A percentile compares a stretch with the other conserved stretches of the same genome.
phyloP scores from a whole-genome alignment of 108 stramenopile species.

The Craspedostauros australis region DNA sequence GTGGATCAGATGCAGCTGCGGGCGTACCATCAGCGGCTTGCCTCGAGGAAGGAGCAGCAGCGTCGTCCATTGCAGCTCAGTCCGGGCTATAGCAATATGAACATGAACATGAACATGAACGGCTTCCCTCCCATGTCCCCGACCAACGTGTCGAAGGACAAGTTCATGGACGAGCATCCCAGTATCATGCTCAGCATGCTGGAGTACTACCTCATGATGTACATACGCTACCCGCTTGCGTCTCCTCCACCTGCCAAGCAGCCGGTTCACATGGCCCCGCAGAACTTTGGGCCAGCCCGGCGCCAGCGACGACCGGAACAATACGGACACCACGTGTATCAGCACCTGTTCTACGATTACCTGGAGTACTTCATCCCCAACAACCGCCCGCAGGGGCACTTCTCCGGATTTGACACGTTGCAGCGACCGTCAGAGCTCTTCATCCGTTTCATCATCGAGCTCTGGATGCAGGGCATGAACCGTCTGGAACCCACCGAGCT shows the following conservation, averaged over 20 bases:
- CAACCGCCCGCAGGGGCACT: slow-evolving; percentile 2
- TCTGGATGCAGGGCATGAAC: slow-evolving; percentile 65
- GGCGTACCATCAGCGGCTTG: slow-evolving; percentile 20
- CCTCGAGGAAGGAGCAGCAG: slow-evolving; percentile 8
- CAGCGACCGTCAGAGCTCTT: slow-evolving; percentile 56
- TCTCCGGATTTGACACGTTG: slow-evolving; percentile 10
- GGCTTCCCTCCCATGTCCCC: too few relatives aligned
- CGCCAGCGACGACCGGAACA: slow-evolving; percentile 11
- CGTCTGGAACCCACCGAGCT: slow-evolving; percentile 8
- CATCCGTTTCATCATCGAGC: slow-evolving; percentile 55
- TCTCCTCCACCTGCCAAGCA: slow-evolving; percentile 14
- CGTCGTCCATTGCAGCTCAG: slow-evolving; percentile 28
- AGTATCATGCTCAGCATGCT: slow-evolving; percentile 74
- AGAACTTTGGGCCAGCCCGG: not conserved
- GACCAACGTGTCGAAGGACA: too few relatives aligned
- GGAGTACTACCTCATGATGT: slow-evolving; percentile 60
- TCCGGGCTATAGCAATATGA: slow-evolving; percentile 20
- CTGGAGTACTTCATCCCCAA: slow-evolving; percentile 50
- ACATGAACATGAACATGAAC: too few relatives aligned
- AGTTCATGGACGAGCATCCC: too few relatives aligned
- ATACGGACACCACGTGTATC: slow-evolving; percentile 69
- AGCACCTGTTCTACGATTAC: slow-evolving; percentile 47
- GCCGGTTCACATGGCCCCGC: not conserved
- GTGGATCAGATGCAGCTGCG: slow-evolving; percentile 26
- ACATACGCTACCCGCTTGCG: slow-evolving; percentile 62